These are phyloP conservation scores for Xylariaceae sp. DNA, from an alignment of 2,329 filamentous ascomycete species.

Conservation along the genomic window DNA sequence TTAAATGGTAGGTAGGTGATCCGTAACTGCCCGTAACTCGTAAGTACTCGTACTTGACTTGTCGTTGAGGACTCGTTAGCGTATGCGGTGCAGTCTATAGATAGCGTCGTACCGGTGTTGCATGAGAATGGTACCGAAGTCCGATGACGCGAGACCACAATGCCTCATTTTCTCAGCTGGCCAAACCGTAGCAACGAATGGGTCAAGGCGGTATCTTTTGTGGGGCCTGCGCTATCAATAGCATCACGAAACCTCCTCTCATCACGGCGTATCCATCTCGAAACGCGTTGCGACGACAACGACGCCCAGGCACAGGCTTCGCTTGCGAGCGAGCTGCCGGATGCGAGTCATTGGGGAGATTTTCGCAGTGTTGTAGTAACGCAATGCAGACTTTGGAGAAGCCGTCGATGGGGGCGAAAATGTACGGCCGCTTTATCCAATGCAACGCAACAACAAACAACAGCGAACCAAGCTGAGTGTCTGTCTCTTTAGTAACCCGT, in stretches of 20 bases:
- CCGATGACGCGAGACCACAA: not conserved
- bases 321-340: not conserved
- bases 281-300: slow-evolving; percentile 3
- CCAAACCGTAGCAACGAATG: not conserved
- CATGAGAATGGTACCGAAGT: not conserved
- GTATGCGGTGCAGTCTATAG: not conserved
- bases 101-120: not conserved
- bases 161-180: not conserved
- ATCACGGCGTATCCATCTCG: not conserved
- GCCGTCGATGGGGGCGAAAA: not conserved
- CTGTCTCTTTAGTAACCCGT: slow-evolving; percentile 1
- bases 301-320: not conserved
- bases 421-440: not conserved
- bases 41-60: not conserved
- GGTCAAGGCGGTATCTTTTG: not conserved
- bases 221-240: not conserved
- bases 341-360: not conserved
- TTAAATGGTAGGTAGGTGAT: too few relatives aligned
- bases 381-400: not conserved
- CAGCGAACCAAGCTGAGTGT: not conserved
- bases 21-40: not conserved
- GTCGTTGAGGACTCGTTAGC: not conserved
- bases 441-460: not conserved
- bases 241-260: not conserved
- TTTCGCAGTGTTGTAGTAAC: not conserved